Evolutionary conservation across 352 stramenopile species (phyloP).

Genomic region (Aphanomyces euteiches): DNA sequence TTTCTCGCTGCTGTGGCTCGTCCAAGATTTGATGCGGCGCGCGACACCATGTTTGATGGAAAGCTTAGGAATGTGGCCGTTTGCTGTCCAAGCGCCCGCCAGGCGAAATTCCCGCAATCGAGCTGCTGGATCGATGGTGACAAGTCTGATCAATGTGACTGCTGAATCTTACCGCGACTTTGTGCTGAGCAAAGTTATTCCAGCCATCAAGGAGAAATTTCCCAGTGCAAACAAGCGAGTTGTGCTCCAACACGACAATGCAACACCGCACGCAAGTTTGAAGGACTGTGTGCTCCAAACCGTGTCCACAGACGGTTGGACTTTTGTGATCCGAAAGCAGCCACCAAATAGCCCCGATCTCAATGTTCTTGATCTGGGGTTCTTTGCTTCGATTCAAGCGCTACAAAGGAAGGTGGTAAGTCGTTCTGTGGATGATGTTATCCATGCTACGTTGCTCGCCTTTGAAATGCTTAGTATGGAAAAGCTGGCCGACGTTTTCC

Average conservation of each 20-base stretch:
- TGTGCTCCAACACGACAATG: slow-evolving; percentile 38
- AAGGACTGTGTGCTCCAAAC: slow-evolving; percentile 30
- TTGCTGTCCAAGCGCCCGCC: neutral
- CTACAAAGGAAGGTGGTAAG: too few species aligned
- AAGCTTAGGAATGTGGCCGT: slow-evolving; percentile 38
- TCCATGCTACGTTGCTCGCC: too few species aligned
- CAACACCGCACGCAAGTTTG: slow-evolving; percentile 24
- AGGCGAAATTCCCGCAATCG: slow-evolving; percentile 31
- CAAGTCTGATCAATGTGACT: slow-evolving; percentile 31
- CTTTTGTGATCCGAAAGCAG: slow-evolving; percentile 29
- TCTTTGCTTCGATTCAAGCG: too few species aligned
- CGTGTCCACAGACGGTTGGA: slow-evolving; percentile 30
- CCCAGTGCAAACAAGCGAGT: slow-evolving; percentile 11
- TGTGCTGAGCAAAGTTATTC: slow-evolving; percentile 32
- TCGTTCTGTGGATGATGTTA: too few species aligned
- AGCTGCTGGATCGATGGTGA: slow-evolving; percentile 2
- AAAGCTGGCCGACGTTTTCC: too few species aligned
- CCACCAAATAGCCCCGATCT: slow-evolving; percentile 8
- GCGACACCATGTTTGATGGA: slow-evolving; percentile 23
- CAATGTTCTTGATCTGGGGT: too few species aligned
- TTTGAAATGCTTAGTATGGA: too few species aligned
- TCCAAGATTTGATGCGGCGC: slow-evolving; percentile 3
- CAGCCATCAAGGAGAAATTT: too few species aligned
- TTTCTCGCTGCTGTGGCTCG: too few species aligned
- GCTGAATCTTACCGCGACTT: slow-evolving; percentile 32